Evolutionary conservation across 2,329 filamentous ascomycete genomes (phyloP), one percentile per base, ranked within the genome.

Genomic region (Davidsoniella virescens): DNA sequence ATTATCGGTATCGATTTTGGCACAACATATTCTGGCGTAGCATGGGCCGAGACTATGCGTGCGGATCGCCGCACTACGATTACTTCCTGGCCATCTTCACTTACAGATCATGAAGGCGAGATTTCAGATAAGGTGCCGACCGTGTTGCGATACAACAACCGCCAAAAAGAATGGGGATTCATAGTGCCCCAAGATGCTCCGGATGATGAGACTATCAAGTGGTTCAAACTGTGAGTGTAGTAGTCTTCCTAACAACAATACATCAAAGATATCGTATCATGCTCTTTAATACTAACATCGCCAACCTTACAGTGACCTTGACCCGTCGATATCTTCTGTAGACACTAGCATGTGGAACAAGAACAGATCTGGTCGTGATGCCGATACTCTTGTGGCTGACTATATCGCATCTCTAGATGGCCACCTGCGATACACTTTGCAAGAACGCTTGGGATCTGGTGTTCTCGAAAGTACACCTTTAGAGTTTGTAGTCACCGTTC

Each of bases 401-500:
- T 78, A 69, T 55, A 65, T 73, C 10, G 66, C 63, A 7, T 70
- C 65, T 25, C 63, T 74, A 5, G 67, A 70, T n/a, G 59, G 63
- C 4, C 68, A 77, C 54, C 68, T 74, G 3, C 62, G 70, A 53
- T 62, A 64, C 44, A 63, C 65, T 1, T 59, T 77, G 14, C 61
- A 66, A 40, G 59, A 64, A 38, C 63, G 65, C 4, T 58, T 76
- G 1, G 68, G 68, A 2, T 58, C 60, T 1, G 62, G 62, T 2
- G 63, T 70, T 17, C 60, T 73, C 4, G 60, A 61, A 3, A 66
- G 61, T 16, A 73, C 64, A 0, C 64, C 68, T 0, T 65, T 74
- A 54, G 67, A 76, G 49, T 75, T 75, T 51, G 67, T 77, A 42
- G 61, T 78, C 17, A 76, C 75, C 0, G 73, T 78, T 0, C 75